phyloP scores from a whole-genome alignment of 257 asterid species.

The Apocynum venetum region DNA sequence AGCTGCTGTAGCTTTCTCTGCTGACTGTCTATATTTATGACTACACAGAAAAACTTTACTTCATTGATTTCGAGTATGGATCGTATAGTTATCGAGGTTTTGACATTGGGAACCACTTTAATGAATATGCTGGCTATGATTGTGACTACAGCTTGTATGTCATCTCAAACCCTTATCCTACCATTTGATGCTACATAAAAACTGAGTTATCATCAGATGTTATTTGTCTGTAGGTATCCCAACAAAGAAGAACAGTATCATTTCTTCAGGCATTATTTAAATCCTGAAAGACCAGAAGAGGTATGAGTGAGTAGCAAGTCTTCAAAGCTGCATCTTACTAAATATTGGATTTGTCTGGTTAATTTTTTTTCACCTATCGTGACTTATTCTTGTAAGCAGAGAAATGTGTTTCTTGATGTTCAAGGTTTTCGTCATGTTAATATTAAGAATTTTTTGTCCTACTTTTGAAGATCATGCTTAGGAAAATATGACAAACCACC shows the following conservation, averaged over 20 bases:
- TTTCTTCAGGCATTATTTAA: conserved; percentile 84
- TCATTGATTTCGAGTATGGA: conserved; percentile 97
- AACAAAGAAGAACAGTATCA: conserved; percentile 60
- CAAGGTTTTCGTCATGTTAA: not conserved
- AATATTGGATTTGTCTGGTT: not conserved
- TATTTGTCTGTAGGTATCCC: conserved; percentile 62
- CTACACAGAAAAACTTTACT: conserved; percentile 73
- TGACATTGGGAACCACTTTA: conserved; percentile 98
- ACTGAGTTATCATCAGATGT: conserved; percentile 11
- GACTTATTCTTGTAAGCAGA: not conserved
- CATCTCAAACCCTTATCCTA: conserved; percentile 1
- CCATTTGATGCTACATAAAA: conserved; percentile 12
- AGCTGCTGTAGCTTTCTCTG: conserved; percentile 12
- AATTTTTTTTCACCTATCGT: no score
- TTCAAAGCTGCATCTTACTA: not conserved
- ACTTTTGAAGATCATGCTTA: not conserved
- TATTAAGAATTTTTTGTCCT: not conserved
- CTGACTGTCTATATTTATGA: conserved; percentile 21
- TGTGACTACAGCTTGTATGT: conserved; percentile 87
- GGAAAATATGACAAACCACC: not conserved
- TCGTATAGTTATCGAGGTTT: conserved; percentile 92
- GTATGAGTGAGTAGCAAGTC: conserved; percentile 29
- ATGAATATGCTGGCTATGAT: conserved; percentile 96
- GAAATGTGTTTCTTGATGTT: not conserved
- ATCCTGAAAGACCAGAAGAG: conserved; percentile 56